Conservation (phyloP, 768 basidiomycete species). For the Kwoniella dendrophila region DNA sequence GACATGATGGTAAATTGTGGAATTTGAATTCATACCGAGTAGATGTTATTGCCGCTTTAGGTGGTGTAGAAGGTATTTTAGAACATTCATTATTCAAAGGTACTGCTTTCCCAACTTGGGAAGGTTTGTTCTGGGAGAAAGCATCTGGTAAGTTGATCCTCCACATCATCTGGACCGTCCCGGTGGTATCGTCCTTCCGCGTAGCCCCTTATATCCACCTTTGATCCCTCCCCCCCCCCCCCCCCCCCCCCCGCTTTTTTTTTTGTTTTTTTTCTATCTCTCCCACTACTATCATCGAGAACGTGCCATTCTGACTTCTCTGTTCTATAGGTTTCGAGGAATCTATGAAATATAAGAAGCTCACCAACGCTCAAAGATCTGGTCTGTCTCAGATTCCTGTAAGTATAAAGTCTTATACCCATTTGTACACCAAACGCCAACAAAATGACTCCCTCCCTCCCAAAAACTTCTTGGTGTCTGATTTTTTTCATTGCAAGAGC, state of each 20-base stretch:
- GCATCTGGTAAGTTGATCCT: slow-evolving; percentile 14
- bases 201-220: not conserved
- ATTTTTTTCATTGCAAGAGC: too few species aligned
- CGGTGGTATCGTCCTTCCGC: not conserved
- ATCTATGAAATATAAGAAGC: slow-evolving; percentile 59
- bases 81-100: slow-evolving; percentile 98
- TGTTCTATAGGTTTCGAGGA: slow-evolving; percentile 70
- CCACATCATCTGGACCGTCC: not conserved
- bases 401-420: not conserved
- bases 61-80: slow-evolving; percentile 64
- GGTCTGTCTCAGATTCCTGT: slow-evolving; percentile 73
- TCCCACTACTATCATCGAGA: not conserved
- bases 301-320: not conserved
- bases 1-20: slow-evolving; percentile 95
- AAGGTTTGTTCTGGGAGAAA: slow-evolving; percentile 97
- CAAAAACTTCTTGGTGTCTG: not conserved
- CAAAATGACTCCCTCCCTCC: not conserved
- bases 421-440: too few species aligned
- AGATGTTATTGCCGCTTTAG: slow-evolving; percentile 88
- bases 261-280: not conserved
- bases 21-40: slow-evolving; percentile 98
- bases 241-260: not conserved
- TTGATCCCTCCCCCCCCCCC: not conserved
- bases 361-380: slow-evolving; percentile 97
- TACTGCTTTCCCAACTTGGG: slow-evolving; percentile 91